phyloP scores from a whole-genome alignment of 2,329 filamentous ascomycete genomes.

The Paraphaeosphaeria sporulosa region DNA sequence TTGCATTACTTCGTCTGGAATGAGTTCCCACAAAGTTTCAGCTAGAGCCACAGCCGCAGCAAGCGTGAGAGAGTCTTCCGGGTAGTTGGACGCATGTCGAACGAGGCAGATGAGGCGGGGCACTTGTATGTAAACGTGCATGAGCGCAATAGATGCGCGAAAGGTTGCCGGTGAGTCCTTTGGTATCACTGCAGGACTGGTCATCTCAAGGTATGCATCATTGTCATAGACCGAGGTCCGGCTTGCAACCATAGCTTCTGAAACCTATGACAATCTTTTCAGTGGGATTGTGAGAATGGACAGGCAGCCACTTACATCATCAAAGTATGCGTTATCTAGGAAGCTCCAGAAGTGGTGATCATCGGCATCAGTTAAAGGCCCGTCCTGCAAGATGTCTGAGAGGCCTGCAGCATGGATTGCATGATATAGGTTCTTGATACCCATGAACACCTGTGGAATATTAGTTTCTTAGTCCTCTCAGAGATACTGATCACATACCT shows the following conservation, averaged over 20 bases:
- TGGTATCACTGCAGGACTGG: conserved; percentile 26
- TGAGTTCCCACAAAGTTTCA: conserved; percentile 30
- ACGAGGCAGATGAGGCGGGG: conserved; percentile 34
- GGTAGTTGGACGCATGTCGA: conserved; percentile 28
- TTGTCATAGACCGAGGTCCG: conserved; percentile 40
- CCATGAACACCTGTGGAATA: conserved; percentile 26
- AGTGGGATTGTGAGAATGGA: conserved; percentile 3
- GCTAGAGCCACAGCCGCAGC: conserved; percentile 31
- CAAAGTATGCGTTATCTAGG: conserved; percentile 43
- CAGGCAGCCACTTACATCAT: conserved; percentile 33
- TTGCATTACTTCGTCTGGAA: conserved; percentile 25
- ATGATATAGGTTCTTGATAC: conserved; percentile 35
- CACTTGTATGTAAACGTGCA: conserved; percentile 40
- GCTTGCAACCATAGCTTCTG: conserved; percentile 38
- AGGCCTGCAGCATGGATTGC: conserved; percentile 39
- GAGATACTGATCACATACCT: conserved; percentile 21
- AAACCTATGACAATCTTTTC: conserved; percentile 28
- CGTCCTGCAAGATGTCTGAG: conserved; percentile 35
- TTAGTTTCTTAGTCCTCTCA: neutral
- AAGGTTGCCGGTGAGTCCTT: conserved; percentile 16
- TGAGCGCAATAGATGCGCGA: conserved; percentile 34
- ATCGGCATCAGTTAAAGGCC: conserved; percentile 29
- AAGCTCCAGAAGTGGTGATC: conserved; percentile 40
- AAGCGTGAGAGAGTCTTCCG: conserved; percentile 26
- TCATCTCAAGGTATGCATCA: conserved; percentile 35